phyloP scores from a whole-genome alignment of 2,329 filamentous ascomycete genomes.

The Botrytis cinerea region DNA sequence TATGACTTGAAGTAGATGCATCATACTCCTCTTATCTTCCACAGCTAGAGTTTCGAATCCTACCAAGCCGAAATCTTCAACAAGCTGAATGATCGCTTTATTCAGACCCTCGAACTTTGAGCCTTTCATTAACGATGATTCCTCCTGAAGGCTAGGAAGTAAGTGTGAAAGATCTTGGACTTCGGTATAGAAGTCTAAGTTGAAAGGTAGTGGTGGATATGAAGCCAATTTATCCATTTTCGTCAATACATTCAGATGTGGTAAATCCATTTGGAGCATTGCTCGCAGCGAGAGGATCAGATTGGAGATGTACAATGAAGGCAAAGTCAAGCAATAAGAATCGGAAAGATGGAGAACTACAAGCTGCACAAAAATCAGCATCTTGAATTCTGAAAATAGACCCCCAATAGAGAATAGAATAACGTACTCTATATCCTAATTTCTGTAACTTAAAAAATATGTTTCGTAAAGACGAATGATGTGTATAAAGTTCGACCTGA shows the following conservation, averaged over 20 bases:
- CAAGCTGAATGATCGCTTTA: conserved; percentile 79
- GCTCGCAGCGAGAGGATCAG: conserved; percentile 88
- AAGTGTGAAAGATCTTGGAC: conserved; percentile 90
- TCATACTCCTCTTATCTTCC: conserved; percentile 97
- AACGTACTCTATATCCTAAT: conserved; percentile 81
- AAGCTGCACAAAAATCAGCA: conserved; percentile 58
- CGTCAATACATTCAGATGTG: conserved; percentile 92
- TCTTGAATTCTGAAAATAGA: background rate
- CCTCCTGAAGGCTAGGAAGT: conserved; percentile 75
- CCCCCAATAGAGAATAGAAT: conserved; percentile 24
- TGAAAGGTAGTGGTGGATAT: conserved; percentile 87
- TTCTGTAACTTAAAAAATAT: conserved; percentile 92
- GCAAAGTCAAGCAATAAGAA: conserved; percentile 88
- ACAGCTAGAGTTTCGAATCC: conserved; percentile 92
- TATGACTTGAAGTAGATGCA: conserved; percentile 83
- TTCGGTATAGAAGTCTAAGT: conserved; percentile 96
- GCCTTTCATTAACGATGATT: conserved; percentile 68
- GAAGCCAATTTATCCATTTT: conserved; percentile 93
- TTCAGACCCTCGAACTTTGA: conserved; percentile 84
- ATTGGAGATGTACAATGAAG: conserved; percentile 92
- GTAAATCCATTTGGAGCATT: conserved; percentile 98
- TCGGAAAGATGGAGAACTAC: conserved; percentile 93
- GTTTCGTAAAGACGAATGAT: conserved; percentile 87
- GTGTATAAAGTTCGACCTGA: conserved; percentile 95
- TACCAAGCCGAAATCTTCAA: conserved; percentile 88